These are phyloP conservation scores for Monotropa hypopitys DNA, from an alignment of 179 eudicot species.

Conservation along the genomic window DNA sequence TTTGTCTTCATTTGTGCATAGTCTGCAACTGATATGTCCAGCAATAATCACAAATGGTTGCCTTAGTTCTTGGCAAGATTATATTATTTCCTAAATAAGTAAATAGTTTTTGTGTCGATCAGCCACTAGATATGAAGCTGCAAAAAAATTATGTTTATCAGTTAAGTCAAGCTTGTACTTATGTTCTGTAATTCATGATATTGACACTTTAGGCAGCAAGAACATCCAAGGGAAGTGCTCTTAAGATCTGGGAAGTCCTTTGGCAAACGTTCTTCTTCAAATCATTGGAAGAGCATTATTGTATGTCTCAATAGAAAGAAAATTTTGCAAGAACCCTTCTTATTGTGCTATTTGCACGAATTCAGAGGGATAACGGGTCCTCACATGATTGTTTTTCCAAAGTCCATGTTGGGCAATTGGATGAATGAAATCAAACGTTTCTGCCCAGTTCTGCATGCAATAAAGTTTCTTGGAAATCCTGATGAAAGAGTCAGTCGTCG, in stretches of 20 bases:
- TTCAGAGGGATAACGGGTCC: slow-evolving; percentile 93
- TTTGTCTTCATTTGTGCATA: not conserved
- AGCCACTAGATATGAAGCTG: not conserved
- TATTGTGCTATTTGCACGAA: slow-evolving; percentile 82
- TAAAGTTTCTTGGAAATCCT: slow-evolving; percentile 84
- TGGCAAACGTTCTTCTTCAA: slow-evolving; percentile 34
- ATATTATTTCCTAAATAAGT: not conserved
- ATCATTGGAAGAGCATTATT: slow-evolving; percentile 82
- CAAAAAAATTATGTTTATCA: not conserved
- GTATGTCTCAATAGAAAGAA: slow-evolving; percentile 60
- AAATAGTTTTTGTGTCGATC: not conserved
- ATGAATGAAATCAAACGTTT: slow-evolving; percentile 93
- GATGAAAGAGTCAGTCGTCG: slow-evolving; percentile 65
- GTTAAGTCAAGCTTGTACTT: not conserved
- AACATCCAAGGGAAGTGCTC: slow-evolving; percentile 46
- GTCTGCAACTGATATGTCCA: not conserved
- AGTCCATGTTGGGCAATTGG: slow-evolving; percentile 95
- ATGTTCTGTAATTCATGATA: not conserved
- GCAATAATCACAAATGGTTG: not conserved
- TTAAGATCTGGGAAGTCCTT: slow-evolving; percentile 53
- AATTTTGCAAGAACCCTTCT: slow-evolving; percentile 87
- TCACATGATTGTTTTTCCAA: slow-evolving; percentile 98
- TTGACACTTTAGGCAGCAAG: slow-evolving; percentile 55
- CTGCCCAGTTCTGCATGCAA: slow-evolving; percentile 74
- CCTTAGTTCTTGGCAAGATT: not conserved